Evolutionary conservation across 257 asterid species (phyloP), one percentile per base, ranked within the genome.

Genomic region (Solanum acaule): DNA sequence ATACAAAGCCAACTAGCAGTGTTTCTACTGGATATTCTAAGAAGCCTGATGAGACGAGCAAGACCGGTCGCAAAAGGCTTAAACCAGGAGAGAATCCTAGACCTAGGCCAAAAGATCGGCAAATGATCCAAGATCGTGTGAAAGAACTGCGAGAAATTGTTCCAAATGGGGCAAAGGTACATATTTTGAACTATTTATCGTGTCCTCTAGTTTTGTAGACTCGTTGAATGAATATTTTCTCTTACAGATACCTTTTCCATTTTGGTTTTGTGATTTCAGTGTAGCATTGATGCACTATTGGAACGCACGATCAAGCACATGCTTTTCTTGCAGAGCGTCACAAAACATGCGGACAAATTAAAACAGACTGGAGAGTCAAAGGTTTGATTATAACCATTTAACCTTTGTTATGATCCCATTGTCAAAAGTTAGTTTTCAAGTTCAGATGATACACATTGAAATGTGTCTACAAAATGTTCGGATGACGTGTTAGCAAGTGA

Each of bases 41-140:
- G 93, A 94, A 93, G 86, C 83, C 93, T 15, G 96, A 93, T 10
- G 98, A 96, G 83, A 61, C 84, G 16, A 88, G 93, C 88, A 94
- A 94, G 91, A 83, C 95, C 33, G 92, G 89, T 87, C 98, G 98
- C 27, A 96, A 95, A 91, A 92, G 98, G 94, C 94, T 94, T 68
- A 96, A 95, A 90, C 98, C 98, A 0, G 99, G 99, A 38, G 99
- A 96, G 89, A 97, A 93, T 89, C 98, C 98, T 70, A 92, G 96
- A 72, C 99, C 98, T 9, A 93, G 99, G 88, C 99, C 99, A 3
- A 96, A 97, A 92, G 99, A 97, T 91, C 97, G 99, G 7, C 98
- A 97, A 90, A 94, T 97, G 99, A 95, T 97, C 87, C 98, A 97
- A 94, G 99, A 97, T 63, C 98, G 98, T 18, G 97, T 97, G 25